Conservation (phyloP, 192 early-diverging fungal species). For the Funneliformis mosseae region DNA sequence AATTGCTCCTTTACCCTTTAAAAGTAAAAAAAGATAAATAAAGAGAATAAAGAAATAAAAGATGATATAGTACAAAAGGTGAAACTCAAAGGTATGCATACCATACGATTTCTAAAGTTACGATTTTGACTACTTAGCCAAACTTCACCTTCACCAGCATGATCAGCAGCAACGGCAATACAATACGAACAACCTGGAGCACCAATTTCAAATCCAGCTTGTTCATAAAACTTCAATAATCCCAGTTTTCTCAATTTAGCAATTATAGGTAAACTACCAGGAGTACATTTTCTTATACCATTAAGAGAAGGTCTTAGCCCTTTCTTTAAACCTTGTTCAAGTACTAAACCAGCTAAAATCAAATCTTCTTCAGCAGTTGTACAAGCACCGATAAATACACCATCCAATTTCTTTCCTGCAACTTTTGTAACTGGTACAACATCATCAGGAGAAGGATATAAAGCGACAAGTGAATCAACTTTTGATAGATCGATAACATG, state of each 20-base stretch:
- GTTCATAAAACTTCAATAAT: slow-evolving; percentile 71
- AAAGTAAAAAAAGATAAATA: not conserved
- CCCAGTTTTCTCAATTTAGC: slow-evolving; percentile 78
- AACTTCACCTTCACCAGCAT: slow-evolving; percentile 76
- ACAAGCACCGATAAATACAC: slow-evolving; percentile 82
- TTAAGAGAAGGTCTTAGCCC: slow-evolving; percentile 60
- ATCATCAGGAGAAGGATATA: slow-evolving; percentile 78
- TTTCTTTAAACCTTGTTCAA: slow-evolving; percentile 73
- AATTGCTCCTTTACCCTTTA: slow-evolving; percentile 69
- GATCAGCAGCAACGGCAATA: slow-evolving; percentile 76
- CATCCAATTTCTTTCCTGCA: slow-evolving; percentile 69
- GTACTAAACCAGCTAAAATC: slow-evolving; percentile 73
- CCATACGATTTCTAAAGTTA: slow-evolving; percentile 85
- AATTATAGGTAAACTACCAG: slow-evolving; percentile 76
- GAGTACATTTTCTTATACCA: slow-evolving; percentile 75
- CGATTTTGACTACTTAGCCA: slow-evolving; percentile 86
- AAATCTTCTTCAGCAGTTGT: slow-evolving; percentile 84
- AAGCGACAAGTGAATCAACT: slow-evolving; percentile 68
- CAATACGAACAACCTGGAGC: slow-evolving; percentile 84
- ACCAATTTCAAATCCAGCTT: slow-evolving; percentile 73
- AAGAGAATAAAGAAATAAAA: not conserved
- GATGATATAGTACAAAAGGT: not conserved
- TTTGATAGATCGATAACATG: slow-evolving; percentile 72
- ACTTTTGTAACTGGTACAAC: slow-evolving; percentile 63
- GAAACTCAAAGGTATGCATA: not conserved